phyloP scores from a whole-genome alignment of 2,329 filamentous ascomycete species.

The Trichoderma lentiforme region DNA sequence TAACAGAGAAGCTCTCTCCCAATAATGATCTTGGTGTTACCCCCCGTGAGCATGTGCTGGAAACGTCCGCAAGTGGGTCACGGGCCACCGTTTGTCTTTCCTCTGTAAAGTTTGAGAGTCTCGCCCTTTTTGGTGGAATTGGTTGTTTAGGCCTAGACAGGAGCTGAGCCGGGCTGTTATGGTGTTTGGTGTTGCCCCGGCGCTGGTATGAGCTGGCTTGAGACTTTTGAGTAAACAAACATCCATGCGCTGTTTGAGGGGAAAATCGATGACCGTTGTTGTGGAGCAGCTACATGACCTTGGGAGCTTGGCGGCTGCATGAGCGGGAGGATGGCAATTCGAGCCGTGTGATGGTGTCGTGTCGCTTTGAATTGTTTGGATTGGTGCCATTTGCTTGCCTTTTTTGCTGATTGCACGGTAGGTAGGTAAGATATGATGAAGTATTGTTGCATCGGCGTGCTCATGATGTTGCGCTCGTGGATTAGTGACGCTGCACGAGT shows the following conservation, averaged over 20 bases:
- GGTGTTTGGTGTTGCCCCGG: background rate
- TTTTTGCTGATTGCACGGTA: background rate
- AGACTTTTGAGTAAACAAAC: background rate
- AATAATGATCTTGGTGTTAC: background rate
- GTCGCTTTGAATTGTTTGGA: background rate
- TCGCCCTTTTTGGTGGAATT: background rate
- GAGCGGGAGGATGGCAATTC: background rate
- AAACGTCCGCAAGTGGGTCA: background rate
- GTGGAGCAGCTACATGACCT: background rate
- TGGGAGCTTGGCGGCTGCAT: background rate
- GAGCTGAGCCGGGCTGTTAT: background rate
- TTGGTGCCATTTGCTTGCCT: background rate
- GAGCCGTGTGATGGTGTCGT: background rate
- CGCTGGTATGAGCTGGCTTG: background rate
- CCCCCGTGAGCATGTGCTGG: background rate
- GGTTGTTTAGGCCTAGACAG: background rate
- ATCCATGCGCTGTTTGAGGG: background rate
- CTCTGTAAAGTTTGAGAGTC: background rate
- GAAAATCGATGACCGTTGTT: background rate
- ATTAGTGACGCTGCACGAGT: background rate
- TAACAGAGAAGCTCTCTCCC: background rate
- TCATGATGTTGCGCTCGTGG: background rate
- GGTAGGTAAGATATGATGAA: background rate
- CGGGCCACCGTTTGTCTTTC: background rate
- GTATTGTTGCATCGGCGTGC: background rate